phyloP scores from a whole-genome alignment of 2,329 filamentous ascomycete species.

The Penicillium griseofulvum region DNA sequence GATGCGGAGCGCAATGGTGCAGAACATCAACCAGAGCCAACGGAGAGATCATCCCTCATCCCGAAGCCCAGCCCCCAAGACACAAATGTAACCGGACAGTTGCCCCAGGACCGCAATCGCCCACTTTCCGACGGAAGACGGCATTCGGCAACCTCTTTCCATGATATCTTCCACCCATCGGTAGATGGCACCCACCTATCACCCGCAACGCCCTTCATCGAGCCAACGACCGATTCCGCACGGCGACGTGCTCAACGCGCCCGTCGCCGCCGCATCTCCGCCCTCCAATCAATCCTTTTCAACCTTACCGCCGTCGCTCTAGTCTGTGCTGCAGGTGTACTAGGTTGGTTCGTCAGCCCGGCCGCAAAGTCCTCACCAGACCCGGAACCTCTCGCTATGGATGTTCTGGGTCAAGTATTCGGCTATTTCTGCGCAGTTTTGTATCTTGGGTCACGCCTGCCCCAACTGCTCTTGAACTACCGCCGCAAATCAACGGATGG shows the following conservation, averaged over 20 bases:
- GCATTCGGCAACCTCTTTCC: conserved; percentile 38
- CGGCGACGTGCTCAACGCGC: conserved; percentile 20
- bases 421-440: conserved; percentile 87
- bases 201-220: conserved; percentile 75
- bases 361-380: conserved; percentile 29
- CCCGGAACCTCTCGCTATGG: conserved; percentile 59
- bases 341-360: conserved; percentile 78
- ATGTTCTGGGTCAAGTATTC: conserved; percentile 79
- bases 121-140: conserved; percentile 18
- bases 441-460: conserved; percentile 85
- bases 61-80: conserved; percentile 15
- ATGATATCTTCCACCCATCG: conserved; percentile 49
- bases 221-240: conserved; percentile 37
- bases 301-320: conserved; percentile 74
- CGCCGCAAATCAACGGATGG: conserved; percentile 90
- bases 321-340: conserved; percentile 76
- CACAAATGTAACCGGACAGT: neutral
- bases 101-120: conserved; percentile 4
- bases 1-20: conserved; percentile 18
- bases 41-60: conserved; percentile 33
- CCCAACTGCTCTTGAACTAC: conserved; percentile 89
- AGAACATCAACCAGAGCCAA: conserved; percentile 21
- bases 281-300: conserved; percentile 58
- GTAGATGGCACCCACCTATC: conserved; percentile 69
- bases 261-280: conserved; percentile 33